Evolutionary conservation across 2,329 filamentous ascomycete genomes (phyloP).

Genomic region (Bertia moriformis): DNA sequence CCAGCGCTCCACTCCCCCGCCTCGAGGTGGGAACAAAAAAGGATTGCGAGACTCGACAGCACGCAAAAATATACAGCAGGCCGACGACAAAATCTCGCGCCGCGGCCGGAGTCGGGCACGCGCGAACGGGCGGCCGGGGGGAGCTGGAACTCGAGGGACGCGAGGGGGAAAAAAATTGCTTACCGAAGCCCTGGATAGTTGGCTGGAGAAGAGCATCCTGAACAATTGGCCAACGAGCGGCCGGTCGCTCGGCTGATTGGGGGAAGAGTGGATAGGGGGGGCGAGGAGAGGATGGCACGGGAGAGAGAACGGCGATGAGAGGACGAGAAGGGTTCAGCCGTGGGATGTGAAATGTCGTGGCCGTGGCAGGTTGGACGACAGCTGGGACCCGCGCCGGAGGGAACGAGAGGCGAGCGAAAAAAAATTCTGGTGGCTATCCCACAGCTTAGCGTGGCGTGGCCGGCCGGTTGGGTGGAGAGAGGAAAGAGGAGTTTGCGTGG

Average conservation of each 20-base stretch:
- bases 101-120: background rate
- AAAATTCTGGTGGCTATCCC: no score
- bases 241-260: no score
- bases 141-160: slow-evolving; percentile 2
- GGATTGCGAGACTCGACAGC: slow-evolving; percentile 38
- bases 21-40: slow-evolving; percentile 32
- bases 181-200: slow-evolving; percentile 41
- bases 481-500: slow-evolving; percentile 11
- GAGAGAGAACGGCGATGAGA: no score
- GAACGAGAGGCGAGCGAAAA: no score
- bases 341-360: no score
- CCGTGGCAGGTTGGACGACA: no score
- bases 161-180: slow-evolving; percentile 11
- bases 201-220: slow-evolving; percentile 42
- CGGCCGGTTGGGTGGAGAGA: slow-evolving; percentile 11
- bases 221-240: no score
- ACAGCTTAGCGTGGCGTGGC: no score
- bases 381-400: no score
- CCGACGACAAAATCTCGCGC: slow-evolving; percentile 4
- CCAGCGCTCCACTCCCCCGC: slow-evolving; percentile 27
- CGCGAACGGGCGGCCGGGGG: background rate
- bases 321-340: no score
- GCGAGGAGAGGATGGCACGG: no score
- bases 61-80: slow-evolving; percentile 8
- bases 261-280: slow-evolving; percentile 22